Conservation (phyloP, 1,284 basidiomycete species). For the Ceratobasidium sp. region DNA sequence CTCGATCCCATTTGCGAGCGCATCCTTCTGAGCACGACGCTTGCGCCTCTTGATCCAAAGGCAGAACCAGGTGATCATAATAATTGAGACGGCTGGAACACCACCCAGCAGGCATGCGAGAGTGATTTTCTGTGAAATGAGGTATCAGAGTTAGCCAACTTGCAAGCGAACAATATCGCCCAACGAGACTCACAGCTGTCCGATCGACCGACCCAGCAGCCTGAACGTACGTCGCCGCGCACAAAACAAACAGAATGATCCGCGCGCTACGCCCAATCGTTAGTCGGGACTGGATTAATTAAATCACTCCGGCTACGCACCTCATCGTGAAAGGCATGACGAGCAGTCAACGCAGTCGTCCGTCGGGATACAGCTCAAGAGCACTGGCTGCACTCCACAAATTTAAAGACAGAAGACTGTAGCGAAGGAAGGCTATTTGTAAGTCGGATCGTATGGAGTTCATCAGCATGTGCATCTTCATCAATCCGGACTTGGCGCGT, state of each 20-base stretch:
- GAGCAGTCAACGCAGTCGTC: background rate
- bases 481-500: constrained; percentile 22
- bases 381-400: background rate
- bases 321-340: background rate
- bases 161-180: background rate
- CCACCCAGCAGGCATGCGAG: constrained; percentile 35
- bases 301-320: background rate
- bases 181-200: constrained; percentile 10
- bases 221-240: constrained; percentile 31
- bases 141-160: background rate
- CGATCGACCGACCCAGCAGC: constrained; percentile 1
- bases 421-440: constrained; percentile 13
- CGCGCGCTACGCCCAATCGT: background rate
- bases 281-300: background rate
- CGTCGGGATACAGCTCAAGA: background rate
- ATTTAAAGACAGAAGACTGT: background rate
- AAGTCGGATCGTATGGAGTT: constrained; percentile 25
- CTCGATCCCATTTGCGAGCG: constrained; percentile 32
- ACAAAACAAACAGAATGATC: constrained; percentile 8
- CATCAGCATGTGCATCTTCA: constrained; percentile 33
- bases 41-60: constrained; percentile 30
- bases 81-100: constrained; percentile 24
- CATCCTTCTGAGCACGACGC: constrained; percentile 31
- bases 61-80: constrained; percentile 29
- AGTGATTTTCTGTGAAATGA: constrained; percentile 15